Evolutionary conservation across 2,329 filamentous ascomycete genomes (phyloP).

Genomic region (Epichloe festucae): DNA sequence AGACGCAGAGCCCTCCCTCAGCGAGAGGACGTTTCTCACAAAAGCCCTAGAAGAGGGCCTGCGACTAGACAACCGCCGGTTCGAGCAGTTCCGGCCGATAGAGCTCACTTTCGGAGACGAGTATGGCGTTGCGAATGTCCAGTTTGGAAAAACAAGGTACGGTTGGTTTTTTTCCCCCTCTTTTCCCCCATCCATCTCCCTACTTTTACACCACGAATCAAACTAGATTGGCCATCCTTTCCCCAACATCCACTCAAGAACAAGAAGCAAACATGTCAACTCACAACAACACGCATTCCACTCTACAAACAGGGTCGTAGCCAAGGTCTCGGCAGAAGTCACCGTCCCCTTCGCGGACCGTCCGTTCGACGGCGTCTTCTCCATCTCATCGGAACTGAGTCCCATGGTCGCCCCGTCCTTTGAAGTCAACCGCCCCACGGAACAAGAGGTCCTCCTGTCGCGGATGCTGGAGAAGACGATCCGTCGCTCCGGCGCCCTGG

Average conservation of each 20-base stretch:
- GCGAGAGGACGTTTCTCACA: slow-evolving; percentile 76
- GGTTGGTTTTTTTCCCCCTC: too few species aligned
- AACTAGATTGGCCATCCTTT: neutral
- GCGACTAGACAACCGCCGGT: slow-evolving; percentile 69
- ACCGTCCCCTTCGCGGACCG: slow-evolving; percentile 75
- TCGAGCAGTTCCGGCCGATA: slow-evolving; percentile 68
- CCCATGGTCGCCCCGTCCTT: slow-evolving; percentile 87
- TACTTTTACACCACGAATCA: neutral
- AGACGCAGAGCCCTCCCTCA: slow-evolving; percentile 79
- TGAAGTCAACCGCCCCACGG: slow-evolving; percentile 71
- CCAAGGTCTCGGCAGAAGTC: slow-evolving; percentile 78
- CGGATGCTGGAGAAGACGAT: slow-evolving; percentile 88
- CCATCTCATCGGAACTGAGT: slow-evolving; percentile 78
- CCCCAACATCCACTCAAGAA: too few species aligned
- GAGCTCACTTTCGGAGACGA: slow-evolving; percentile 78
- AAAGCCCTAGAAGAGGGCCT: slow-evolving; percentile 70
- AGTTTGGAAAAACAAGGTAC: slow-evolving; percentile 81
- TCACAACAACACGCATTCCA: neutral
- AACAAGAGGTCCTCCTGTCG: slow-evolving; percentile 74
- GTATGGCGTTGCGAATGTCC: slow-evolving; percentile 78
- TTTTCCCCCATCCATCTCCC: neutral
- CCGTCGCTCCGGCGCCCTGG: slow-evolving; percentile 79
- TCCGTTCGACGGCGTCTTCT: slow-evolving; percentile 91
- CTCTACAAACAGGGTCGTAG: slow-evolving; percentile 51
- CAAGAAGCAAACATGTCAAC: too few species aligned